Conservation (phyloP, 2,329 filamentous ascomycete genomes). For the Diaporthe velutina region DNA sequence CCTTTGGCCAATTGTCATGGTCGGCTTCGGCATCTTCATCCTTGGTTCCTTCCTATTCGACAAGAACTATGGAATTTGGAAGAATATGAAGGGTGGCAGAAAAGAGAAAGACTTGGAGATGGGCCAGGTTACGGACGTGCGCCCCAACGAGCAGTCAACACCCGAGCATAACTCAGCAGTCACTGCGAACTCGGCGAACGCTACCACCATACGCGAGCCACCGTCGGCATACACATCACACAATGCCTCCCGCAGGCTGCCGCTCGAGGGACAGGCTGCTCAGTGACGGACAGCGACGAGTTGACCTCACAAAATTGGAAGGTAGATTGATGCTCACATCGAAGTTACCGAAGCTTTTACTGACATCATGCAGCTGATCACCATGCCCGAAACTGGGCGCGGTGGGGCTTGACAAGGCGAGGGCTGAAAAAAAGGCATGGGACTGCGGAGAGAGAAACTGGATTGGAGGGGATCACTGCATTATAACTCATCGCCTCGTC, state of each 20-base stretch:
- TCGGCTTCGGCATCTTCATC: neutral
- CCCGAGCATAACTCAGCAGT: neutral
- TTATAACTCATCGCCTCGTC: accelerated
- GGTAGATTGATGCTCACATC: neutral
- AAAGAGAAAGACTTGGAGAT: neutral
- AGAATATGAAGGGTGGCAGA: neutral
- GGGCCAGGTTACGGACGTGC: neutral
- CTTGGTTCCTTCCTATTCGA: neutral
- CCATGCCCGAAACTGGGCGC: neutral
- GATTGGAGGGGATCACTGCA: neutral
- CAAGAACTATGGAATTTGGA: neutral
- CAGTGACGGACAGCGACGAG: neutral
- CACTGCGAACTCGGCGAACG: neutral
- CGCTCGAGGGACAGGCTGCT: neutral
- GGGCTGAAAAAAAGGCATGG: neutral
- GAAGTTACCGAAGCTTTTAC: neutral
- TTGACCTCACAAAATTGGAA: neutral
- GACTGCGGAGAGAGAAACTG: no score
- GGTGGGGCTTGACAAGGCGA: neutral
- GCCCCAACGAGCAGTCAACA: neutral
- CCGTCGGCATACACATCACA: neutral
- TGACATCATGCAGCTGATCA: neutral
- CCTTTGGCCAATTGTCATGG: neutral
- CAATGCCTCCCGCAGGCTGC: no score
- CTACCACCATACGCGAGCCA: neutral